A percentile compares a stretch with the other conserved stretches of the same genome.
These are phyloP conservation scores for Chondrostereum purpureum DNA, from an alignment of 1,284 basidiomycete species.

Conservation along the genomic window DNA sequence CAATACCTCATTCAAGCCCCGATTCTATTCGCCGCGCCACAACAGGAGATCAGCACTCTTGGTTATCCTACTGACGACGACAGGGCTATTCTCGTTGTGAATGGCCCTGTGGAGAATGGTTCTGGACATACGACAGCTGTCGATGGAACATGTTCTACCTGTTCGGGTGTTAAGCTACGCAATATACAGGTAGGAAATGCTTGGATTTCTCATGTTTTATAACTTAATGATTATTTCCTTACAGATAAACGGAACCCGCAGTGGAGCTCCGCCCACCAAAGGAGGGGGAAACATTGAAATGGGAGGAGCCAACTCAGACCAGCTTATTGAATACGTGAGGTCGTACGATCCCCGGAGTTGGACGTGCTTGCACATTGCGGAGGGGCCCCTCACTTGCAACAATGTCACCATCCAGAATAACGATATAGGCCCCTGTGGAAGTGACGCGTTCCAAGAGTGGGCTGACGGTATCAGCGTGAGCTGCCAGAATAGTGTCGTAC, in stretches of 20 bases:
- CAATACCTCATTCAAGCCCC: slow-evolving; percentile 60
- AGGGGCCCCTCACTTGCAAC: slow-evolving; percentile 62
- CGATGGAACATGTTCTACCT: slow-evolving; percentile 53
- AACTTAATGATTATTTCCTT: neutral
- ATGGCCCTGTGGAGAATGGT: slow-evolving; percentile 47
- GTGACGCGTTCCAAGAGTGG: slow-evolving; percentile 65
- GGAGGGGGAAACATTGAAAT: slow-evolving; percentile 76
- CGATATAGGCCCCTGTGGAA: slow-evolving; percentile 72
- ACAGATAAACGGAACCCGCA: slow-evolving; percentile 64
- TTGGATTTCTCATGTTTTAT: neutral
- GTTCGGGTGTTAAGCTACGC: slow-evolving; percentile 53
- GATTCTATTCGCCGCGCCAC: slow-evolving; percentile 54
- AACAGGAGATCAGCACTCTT: slow-evolving; percentile 74
- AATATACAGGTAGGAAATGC: slow-evolving; percentile 58
- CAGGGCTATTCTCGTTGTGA: slow-evolving; percentile 35
- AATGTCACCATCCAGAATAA: slow-evolving; percentile 69
- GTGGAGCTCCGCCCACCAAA: slow-evolving; percentile 37
- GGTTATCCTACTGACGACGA: slow-evolving; percentile 57
- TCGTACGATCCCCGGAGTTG: slow-evolving; percentile 68
- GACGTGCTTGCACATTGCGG: slow-evolving; percentile 67
- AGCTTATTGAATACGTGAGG: slow-evolving; percentile 65
- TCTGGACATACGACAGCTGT: slow-evolving; percentile 67
- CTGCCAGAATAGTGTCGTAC: slow-evolving; percentile 60
- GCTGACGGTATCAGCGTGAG: slow-evolving; percentile 81
- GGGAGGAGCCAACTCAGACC: slow-evolving; percentile 61